Evolutionary conservation across 352 stramenopile species (phyloP).

Genomic region (Peronospora belbahrii): DNA sequence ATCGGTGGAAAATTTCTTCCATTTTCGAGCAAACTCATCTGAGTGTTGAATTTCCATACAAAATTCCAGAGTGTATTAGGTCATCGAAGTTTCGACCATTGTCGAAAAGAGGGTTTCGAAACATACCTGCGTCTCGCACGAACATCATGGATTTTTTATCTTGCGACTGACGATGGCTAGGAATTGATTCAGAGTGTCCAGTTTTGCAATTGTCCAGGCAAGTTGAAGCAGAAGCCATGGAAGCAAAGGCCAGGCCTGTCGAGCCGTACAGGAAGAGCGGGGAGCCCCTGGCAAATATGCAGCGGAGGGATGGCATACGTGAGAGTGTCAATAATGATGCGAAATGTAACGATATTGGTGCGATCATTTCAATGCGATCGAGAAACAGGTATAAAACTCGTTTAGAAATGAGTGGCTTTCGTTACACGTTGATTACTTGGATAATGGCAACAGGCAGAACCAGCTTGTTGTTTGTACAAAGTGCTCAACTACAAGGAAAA

Average conservation of each 20-base stretch:
- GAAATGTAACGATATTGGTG: neutral
- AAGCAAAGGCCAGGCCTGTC: constrained; percentile 5
- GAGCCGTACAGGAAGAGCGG: constrained; percentile 9
- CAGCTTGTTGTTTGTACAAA: no score
- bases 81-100: neutral
- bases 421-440: no score
- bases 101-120: no score
- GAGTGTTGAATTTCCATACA: neutral
- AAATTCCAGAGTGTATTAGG: no score
- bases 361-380: neutral
- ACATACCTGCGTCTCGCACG: constrained; percentile 19
- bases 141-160: constrained; percentile 36
- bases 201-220: neutral
- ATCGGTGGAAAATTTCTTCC: constrained; percentile 65
- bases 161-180: constrained; percentile 9
- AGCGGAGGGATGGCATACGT: constrained; percentile 1
- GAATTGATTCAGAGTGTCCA: constrained; percentile 1
- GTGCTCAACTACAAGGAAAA: no score
- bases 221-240: neutral
- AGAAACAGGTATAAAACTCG: no score
- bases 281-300: constrained; percentile 1
- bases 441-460: no score
- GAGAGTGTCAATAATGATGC: neutral
- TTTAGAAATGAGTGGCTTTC: no score
- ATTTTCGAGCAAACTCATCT: constrained; percentile 68